Evolutionary conservation across 2,329 filamentous ascomycete genomes (phyloP), one percentile per base, ranked within the genome.

Genomic region (Claviceps maximensis): DNA sequence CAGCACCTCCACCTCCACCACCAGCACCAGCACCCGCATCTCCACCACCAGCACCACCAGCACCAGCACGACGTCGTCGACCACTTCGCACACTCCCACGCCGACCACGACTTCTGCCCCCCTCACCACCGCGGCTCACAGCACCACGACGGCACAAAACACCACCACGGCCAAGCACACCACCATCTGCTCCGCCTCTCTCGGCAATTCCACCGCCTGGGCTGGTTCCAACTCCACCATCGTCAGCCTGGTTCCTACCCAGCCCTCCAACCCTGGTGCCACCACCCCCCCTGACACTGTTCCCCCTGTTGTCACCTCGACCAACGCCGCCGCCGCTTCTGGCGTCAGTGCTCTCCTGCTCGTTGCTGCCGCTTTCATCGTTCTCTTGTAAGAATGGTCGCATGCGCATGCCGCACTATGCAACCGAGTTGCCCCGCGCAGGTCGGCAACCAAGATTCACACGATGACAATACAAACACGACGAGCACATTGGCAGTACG

Each of bases 281-380:
- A n/a, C n/a, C 17, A 19, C 1, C 23, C 1, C 10, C 19, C 21
- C 44, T 46, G 3, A 9, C 31, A 48, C 50, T 48, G 47, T 50
- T 46, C 58, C 55, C 31, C 58, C 56, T 38, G 51, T 58, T 27
- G 55, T 55, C 50, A 57, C 54, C 47, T 50, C 33, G 13, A 46
- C 55, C 56, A 65, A 56, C 54, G 63, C 57, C 49, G 68, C 66
- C 15, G 60, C 65, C 42, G 54, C 62, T 46, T 63, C 64, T 13
- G 61, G 66, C 36, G 62, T 65, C 58, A 70, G 67, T 59, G 61
- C 63, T n/a, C 59, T 70, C 50, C 65, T 70, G 21, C 60, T 70
- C 40, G 60, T 64, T 40, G 67, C 63, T 45, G 68, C 65, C 47
- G 67, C 65, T 53, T 57, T 65, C 54, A 57, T 69, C 38, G 67